Evolutionary conservation across 805 yeast species (phyloP), one percentile per base, ranked within the genome.

Genomic region (Peterozyma toletana): DNA sequence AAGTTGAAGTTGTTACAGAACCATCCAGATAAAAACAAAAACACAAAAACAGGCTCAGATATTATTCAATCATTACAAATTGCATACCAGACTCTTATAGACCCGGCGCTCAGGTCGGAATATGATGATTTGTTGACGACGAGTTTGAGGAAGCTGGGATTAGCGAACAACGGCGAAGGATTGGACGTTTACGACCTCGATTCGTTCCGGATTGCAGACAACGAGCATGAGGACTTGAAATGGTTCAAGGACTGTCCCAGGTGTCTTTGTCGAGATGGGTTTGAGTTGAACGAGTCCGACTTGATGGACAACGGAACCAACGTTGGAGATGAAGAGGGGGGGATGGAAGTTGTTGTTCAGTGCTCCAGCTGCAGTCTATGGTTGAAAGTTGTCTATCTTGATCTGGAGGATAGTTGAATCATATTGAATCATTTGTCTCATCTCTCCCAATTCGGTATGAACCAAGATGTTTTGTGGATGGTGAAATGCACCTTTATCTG

Each of bases 291-390:
- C 1, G 96, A 88, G 49, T 55, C 62, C 1, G 85, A 83, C 43
- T 66, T 91, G 44, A 79, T 64, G 14, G 65, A 70, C 5, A 70
- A 69, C 43, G 83, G 79, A 0, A 69, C 74, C 0, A 50, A 58
- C 2, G 63, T 66, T 33, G 70, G 68, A 0, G 72, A 69, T 33
- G 80, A 78, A 13, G 73, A 63, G 14, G 72, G 80, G 1, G 66
- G 66, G 13, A 82, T 68, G 50, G 84, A 83, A 49, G 71, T 90
- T 1, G 69, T 86, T 17, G 78, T 86, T 0, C 96, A 90, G 54
- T 91, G 98, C 58, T 57, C 65, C 11, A 80, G 85, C 30, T 91
- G 98, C 59, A 86, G 95, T 58, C 58, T 89, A 30, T 91, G 96
- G 96, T 62, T 91, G 21, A 78, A 78, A 41, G 89, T 91, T 2